A percentile compares a stretch with the other conserved stretches of the same genome.
phyloP scores from a whole-genome alignment of 768 basidiomycete genomes.

The Melanogaster broomeanus region DNA sequence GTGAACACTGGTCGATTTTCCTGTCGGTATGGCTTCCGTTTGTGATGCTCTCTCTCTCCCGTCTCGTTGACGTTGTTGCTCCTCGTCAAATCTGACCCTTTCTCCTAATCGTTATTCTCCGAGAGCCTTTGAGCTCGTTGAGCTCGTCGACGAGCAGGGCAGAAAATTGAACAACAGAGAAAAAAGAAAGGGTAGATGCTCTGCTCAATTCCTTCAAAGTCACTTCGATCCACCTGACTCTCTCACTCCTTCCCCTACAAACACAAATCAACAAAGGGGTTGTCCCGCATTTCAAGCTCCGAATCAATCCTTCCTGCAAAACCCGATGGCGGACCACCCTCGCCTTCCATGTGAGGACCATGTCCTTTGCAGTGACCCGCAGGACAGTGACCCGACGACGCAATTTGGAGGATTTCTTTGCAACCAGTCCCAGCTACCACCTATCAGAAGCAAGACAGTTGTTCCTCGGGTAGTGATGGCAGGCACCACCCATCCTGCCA shows the following conservation, averaged over 20 bases:
- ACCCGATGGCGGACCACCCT: too few species aligned
- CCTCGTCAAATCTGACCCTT: slow-evolving; percentile 5
- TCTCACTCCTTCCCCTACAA: slow-evolving; percentile 22
- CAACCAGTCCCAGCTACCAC: too few species aligned
- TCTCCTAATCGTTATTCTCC: neutral
- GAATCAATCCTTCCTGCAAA: slow-evolving; percentile 9
- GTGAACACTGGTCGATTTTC: slow-evolving; percentile 16
- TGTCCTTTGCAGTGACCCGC: too few species aligned
- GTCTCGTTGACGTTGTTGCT: slow-evolving; percentile 5
- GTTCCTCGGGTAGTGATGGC: too few species aligned
- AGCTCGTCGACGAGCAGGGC: slow-evolving; percentile 15
- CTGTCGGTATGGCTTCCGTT: slow-evolving; percentile 12
- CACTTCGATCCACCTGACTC: slow-evolving; percentile 11
- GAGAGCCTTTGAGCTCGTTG: slow-evolving; percentile 13
- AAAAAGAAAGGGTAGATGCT: slow-evolving; percentile 16
- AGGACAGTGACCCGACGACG: too few species aligned
- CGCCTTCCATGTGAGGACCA: too few species aligned
- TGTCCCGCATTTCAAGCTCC: slow-evolving; percentile 21
- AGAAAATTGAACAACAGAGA: slow-evolving; percentile 3
- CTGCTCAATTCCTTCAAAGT: slow-evolving; percentile 15
- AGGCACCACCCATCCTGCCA: too few species aligned
- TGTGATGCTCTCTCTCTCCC: neutral
- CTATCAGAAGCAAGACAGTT: too few species aligned
- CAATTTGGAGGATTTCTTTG: too few species aligned
- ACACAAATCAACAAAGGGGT: slow-evolving; percentile 30